Conservation (phyloP, 1,284 basidiomycete genomes). For the Violaceomyces palustris region DNA sequence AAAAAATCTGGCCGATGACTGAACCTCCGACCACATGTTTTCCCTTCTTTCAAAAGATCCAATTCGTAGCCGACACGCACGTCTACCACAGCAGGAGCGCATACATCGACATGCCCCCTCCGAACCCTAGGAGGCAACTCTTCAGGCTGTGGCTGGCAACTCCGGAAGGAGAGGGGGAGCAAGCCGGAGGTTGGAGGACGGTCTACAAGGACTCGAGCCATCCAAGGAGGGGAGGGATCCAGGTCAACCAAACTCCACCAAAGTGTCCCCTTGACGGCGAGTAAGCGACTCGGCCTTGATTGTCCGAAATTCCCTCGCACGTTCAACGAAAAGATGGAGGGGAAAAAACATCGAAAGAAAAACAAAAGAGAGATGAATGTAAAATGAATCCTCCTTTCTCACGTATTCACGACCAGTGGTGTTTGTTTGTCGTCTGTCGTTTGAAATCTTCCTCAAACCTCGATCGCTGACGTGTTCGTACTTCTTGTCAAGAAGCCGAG, state of each 20-base stretch:
- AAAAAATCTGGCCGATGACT: too few relatives aligned
- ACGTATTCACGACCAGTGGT: too few relatives aligned
- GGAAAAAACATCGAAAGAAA: too few relatives aligned
- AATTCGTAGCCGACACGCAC: slow-evolving; percentile 43
- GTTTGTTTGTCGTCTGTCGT: too few relatives aligned
- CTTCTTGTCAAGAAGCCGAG: too few relatives aligned
- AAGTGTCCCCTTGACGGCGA: slow-evolving; percentile 55
- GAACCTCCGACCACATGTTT: slow-evolving; percentile 43
- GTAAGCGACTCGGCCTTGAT: slow-evolving; percentile 32
- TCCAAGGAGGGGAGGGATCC: slow-evolving; percentile 49
- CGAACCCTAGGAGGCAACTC: slow-evolving; percentile 54
- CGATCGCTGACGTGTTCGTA: too few relatives aligned
- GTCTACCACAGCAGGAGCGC: slow-evolving; percentile 55
- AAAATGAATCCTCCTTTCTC: too few relatives aligned
- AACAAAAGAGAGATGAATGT: too few relatives aligned
- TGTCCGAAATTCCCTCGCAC: too few relatives aligned
- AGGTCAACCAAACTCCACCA: slow-evolving; percentile 50
- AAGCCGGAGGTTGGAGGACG: slow-evolving; percentile 55
- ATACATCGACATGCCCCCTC: slow-evolving; percentile 54
- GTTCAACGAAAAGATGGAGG: too few relatives aligned
- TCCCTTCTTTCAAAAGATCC: slow-evolving; percentile 4
- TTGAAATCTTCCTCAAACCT: too few relatives aligned
- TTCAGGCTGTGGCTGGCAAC: slow-evolving; percentile 56
- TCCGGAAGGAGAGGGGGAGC: slow-evolving; percentile 48
- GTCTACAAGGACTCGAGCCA: slow-evolving; percentile 53